Conservation (phyloP, 164 flowering plant species). For the Piper betle region DNA sequence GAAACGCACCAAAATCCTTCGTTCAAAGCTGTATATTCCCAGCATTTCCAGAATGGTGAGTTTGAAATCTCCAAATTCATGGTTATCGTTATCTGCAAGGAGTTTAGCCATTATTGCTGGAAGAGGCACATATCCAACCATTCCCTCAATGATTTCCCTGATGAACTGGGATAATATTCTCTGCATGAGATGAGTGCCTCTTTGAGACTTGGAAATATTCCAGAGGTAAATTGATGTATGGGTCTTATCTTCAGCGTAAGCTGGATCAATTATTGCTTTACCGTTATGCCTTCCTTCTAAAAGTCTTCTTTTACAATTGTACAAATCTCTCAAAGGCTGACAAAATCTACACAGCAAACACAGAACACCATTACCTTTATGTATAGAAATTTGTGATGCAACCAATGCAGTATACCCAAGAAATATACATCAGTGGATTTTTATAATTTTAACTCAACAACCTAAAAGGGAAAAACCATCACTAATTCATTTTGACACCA, state of each 20-base stretch:
- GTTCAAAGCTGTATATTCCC: constrained; percentile 85
- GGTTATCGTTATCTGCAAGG: constrained; percentile 76
- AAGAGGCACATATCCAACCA: constrained; percentile 89
- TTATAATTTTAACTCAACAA: no score
- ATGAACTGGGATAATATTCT: constrained; percentile 68
- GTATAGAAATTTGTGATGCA: background rate
- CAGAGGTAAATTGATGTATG: constrained; percentile 24
- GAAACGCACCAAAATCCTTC: constrained; percentile 71
- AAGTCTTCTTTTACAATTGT: constrained; percentile 14
- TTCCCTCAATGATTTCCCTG: constrained; percentile 87
- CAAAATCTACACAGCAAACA: constrained; percentile 59
- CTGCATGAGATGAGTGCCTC: constrained; percentile 39
- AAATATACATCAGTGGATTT: no score
- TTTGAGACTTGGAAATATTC: constrained; percentile 39
- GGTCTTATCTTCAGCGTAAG: constrained; percentile 15
- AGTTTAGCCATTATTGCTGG: constrained; percentile 87
- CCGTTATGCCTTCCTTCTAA: constrained; percentile 14
- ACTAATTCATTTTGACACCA: no score
- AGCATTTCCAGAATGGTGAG: constrained; percentile 86
- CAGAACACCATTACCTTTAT: background rate
- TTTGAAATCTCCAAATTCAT: constrained; percentile 94
- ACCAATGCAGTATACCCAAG: background rate
- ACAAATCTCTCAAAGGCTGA: constrained; percentile 55
- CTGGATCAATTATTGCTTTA: constrained; percentile 14
- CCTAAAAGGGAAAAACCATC: no score